Base-by-base conservation (phyloP, 2,329 filamentous ascomycete species). In the Gaeumannomyces tritici region DNA sequence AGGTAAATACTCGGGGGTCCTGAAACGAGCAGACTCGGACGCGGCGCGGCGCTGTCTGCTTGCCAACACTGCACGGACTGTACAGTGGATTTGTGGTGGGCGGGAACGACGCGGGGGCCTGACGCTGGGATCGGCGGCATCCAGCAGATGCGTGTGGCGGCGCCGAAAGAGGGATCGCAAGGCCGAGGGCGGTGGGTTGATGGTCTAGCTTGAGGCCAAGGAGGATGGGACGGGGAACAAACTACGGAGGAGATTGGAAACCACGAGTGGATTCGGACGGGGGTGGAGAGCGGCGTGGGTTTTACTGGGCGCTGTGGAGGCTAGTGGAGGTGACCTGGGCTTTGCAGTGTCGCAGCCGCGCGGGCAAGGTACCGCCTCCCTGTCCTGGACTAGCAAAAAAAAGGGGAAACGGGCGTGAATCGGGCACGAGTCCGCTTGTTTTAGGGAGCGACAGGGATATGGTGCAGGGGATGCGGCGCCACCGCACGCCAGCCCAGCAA, bases 151-250 rank as follows among this genome's bases (percentile, higher is more conserved):
- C 42, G 18, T 51, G 42, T 51, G 21, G 9, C 42, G n/a, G 42
- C 42, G 58, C 21, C 33, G 35, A 5, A 15, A 27, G 42, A 60
- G 27, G 8, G 35, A 54, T 28, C 21, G 35, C 24, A 60, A 51
- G 35, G 29, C 57, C 26, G 42, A 29, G n/a, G 33, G 24, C 55
- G 24, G 57, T 42, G 59, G 42, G 42, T 60, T 42, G 42, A 15
- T 26, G 55, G 55, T 29, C 27, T 56, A 12, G 55, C 55, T 24
- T 11, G 27, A 24, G 55, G 55, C 15, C 55, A 21, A 28, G 29
- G 21, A 29, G 24, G 35, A 60, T 55, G 59, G 59, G 54, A 54
- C 54, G 59, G 35, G 54, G 59, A 60, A 60, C 59, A 29, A 42
- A 60, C 42, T 51, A 51, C 42, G 21, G 42, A 51, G 42, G 42